phyloP scores from a whole-genome alignment of 2,329 filamentous ascomycete genomes.

The Fusarium multiceps region DNA sequence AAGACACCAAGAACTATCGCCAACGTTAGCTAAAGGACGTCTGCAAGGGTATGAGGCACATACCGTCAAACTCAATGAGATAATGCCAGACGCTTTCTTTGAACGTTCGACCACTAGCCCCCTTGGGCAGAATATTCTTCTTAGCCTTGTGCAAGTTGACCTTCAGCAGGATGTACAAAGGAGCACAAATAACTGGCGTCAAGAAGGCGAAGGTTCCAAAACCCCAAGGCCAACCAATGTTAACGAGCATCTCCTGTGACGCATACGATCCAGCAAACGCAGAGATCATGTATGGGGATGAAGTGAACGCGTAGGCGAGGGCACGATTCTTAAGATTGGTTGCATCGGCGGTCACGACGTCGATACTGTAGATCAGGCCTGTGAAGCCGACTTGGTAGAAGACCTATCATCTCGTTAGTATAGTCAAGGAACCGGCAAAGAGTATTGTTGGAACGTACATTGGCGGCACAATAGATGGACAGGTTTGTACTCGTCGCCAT shows the following conservation, averaged over 20 bases:
- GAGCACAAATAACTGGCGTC: constrained; percentile 62
- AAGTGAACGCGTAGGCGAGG: constrained; percentile 52
- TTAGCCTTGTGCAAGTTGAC: constrained; percentile 67
- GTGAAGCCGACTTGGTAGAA: constrained; percentile 20
- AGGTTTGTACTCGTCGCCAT: constrained; percentile 66
- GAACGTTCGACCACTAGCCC: constrained; percentile 57
- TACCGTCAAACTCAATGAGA: constrained; percentile 67
- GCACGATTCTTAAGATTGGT: constrained; percentile 19
- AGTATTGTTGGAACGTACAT: constrained; percentile 44
- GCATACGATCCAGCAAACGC: constrained; percentile 54
- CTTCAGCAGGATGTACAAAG: constrained; percentile 65
- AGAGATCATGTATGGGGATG: constrained; percentile 59
- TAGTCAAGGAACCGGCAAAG: fast-evolving
- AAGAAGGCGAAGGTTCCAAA: constrained; percentile 73
- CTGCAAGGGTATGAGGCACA: constrained; percentile 13
- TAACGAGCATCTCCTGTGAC: constrained; percentile 44
- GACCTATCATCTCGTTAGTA: neutral
- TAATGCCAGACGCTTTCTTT: constrained; percentile 62
- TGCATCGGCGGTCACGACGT: constrained; percentile 19
- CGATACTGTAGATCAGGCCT: constrained; percentile 13
- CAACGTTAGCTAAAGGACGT: neutral
- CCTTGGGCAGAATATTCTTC: constrained; percentile 54
- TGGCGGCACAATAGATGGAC: constrained; percentile 61
- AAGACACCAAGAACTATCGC: constrained; percentile 61
- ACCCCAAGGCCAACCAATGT: constrained; percentile 52